Percentiles rank a stretch among this genome's conserved stretches.
These are phyloP conservation scores for Cordyceps fumosorosea DNA, from an alignment of 2,329 filamentous ascomycete species.

Conservation along the genomic window DNA sequence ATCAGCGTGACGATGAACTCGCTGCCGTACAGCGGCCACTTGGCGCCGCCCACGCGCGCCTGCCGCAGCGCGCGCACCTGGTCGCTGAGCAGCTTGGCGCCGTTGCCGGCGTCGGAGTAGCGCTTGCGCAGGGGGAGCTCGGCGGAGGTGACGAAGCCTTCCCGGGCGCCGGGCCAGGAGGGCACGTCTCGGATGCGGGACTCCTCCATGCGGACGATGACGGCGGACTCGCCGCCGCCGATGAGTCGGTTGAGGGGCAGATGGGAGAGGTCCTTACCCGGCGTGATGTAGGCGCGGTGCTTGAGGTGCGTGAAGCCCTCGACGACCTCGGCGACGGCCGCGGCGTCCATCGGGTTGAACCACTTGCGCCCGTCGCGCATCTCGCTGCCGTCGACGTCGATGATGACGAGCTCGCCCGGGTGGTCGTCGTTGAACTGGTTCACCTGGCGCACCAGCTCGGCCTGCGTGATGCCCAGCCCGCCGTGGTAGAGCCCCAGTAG, in stretches of 20 bases:
- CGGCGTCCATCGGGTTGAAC: background rate
- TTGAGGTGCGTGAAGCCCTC: constrained; percentile 18
- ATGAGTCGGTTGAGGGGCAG: constrained; percentile 23
- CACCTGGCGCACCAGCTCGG: constrained; percentile 21
- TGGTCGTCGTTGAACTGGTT: constrained; percentile 23
- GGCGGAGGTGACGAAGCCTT: constrained; percentile 23
- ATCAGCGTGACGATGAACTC: constrained; percentile 24
- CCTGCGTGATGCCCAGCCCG: constrained; percentile 19
- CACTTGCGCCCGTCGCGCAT: background rate
- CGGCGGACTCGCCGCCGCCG: constrained; percentile 18
- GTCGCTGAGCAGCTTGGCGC: constrained; percentile 16
- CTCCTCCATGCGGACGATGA: constrained; percentile 24
- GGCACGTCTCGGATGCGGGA: constrained; percentile 16
- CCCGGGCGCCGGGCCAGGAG: constrained; percentile 20
- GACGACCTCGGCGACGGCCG: constrained; percentile 15
- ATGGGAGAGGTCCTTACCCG: constrained; percentile 20
- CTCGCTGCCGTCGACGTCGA: constrained; percentile 22
- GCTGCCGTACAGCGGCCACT: constrained; percentile 17
- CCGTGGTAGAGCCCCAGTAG: constrained; percentile 19
- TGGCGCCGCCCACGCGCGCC: constrained; percentile 13
- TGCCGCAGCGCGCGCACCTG: constrained; percentile 18
- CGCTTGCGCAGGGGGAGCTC: constrained; percentile 21
- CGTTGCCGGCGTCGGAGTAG: constrained; percentile 18
- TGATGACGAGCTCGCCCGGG: constrained; percentile 29
- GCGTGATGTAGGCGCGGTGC: constrained; percentile 18